phyloP scores from a whole-genome alignment of 2,329 filamentous ascomycete species.

The Talaromyces sp. region DNA sequence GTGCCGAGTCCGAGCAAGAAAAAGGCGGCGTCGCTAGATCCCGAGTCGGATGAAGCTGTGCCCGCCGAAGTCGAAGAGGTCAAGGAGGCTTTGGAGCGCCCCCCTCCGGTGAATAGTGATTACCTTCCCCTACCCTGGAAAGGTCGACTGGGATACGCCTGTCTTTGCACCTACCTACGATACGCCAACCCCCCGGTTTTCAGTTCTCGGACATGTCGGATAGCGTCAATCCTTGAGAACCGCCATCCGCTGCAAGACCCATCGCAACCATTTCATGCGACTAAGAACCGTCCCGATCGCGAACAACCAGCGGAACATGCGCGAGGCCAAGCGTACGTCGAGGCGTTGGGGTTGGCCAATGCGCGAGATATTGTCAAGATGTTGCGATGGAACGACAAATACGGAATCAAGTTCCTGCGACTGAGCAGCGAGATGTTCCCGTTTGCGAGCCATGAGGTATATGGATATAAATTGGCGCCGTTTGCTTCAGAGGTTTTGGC shows the following conservation, averaged over 20 bases:
- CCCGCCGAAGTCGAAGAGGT: slow-evolving; percentile 55
- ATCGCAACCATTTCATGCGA: slow-evolving; percentile 71
- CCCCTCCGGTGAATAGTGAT: slow-evolving; percentile 76
- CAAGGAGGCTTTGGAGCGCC: slow-evolving; percentile 57
- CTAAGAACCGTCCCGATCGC: slow-evolving; percentile 81
- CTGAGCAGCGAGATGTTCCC: slow-evolving; percentile 96
- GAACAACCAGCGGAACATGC: slow-evolving; percentile 62
- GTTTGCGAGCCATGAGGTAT: slow-evolving; percentile 82
- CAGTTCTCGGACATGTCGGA: slow-evolving; percentile 84
- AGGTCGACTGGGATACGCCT: slow-evolving; percentile 85
- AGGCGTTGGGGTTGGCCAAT: slow-evolving; percentile 76
- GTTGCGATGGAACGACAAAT: slow-evolving; percentile 86
- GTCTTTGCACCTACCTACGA: slow-evolving; percentile 87
- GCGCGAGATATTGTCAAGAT: slow-evolving; percentile 80
- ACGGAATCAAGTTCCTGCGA: slow-evolving; percentile 87
- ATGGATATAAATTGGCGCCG: slow-evolving; percentile 78
- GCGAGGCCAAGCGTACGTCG: slow-evolving; percentile 69
- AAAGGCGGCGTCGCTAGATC: slow-evolving; percentile 39
- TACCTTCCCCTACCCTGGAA: slow-evolving; percentile 87
- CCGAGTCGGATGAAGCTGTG: slow-evolving; percentile 54
- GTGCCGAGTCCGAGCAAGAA: slow-evolving; percentile 18
- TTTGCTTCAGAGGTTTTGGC: slow-evolving; percentile 77
- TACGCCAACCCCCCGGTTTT: slow-evolving; percentile 80
- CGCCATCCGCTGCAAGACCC: slow-evolving; percentile 76
- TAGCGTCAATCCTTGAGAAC: slow-evolving; percentile 85